Evolutionary conservation across 345 rosid species (phyloP), one percentile per base, ranked within the genome.

Genomic region (Passiflora organensis): DNA sequence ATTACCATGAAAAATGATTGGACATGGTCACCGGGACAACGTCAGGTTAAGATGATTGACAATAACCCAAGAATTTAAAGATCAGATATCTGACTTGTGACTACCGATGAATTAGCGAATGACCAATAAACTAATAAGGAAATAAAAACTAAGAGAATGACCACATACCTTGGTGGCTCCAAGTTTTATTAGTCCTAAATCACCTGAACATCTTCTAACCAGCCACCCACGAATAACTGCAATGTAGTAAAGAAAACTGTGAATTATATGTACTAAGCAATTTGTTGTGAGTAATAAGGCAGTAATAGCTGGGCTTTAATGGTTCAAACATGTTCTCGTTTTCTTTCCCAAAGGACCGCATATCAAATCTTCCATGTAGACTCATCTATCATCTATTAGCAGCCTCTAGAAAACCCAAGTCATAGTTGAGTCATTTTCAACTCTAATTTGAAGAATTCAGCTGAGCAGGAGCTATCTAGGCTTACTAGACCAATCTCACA

Each of bases 211-310:
- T 76, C 86, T 80, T 82, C 99, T 80, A 56, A 86, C 95, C 80
- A 86, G 71, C 87, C 91, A 89, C 57, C 99, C 99, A 52, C 99
- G 99, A 67, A 89, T 80, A 48, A 48, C 99, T 93, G 78, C 72
- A 76, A 55, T 19, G 62, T 41, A 52, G 13, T 2, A 39, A 20
- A 43, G 32, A 48, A 39, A n/a, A 47, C 38, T 25, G 47, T 21
- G 14, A 50, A 60, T 38, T 43, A 41, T 15, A 0, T 10, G 11
- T 28, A 20, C 13, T 15, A 5, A 25, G 22, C 32, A 57, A n/a
- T 32, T 13, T 45, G 14, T 4, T 45, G 20, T n/a, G n/a, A n/a
- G n/a, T n/a, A 19, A 13, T 3, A 1, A 48, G 22, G 18, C 32
- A 24, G 6, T n/a, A 20, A 44, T 13, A 48, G 51, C 37, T 2